Evolutionary conservation across 2,329 filamentous ascomycete species (phyloP).

Genomic region (Neospermospora avenae): DNA sequence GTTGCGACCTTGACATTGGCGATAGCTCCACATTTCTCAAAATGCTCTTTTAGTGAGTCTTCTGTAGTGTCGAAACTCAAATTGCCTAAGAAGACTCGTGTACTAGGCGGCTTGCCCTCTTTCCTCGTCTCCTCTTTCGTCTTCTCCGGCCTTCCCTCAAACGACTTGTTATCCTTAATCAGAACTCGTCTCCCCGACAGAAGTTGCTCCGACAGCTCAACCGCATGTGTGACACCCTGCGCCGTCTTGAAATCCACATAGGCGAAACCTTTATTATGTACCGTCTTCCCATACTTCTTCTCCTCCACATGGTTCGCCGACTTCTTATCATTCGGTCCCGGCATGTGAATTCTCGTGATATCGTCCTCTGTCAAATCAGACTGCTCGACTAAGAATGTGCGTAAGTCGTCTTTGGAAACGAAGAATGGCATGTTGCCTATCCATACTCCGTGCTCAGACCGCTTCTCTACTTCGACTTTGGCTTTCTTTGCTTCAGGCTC

Average conservation of each 20-base stretch:
- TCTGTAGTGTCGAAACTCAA: conserved; percentile 78
- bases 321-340: conserved; percentile 46
- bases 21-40: conserved; percentile 79
- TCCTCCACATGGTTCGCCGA: conserved; percentile 34
- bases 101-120: conserved; percentile 65
- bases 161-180: conserved; percentile 90
- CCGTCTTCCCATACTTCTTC: conserved; percentile 30
- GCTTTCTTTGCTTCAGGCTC: conserved; percentile 39
- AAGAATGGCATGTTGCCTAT: conserved; percentile 93
- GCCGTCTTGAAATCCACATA: conserved; percentile 84
- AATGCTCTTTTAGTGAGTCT: conserved; percentile 77
- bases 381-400: conserved; percentile 73
- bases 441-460: conserved; percentile 86
- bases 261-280: conserved; percentile 83
- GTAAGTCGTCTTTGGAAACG: conserved; percentile 69
- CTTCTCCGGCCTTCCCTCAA: conserved; percentile 82
- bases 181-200: conserved; percentile 74
- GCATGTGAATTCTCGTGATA: conserved; percentile 70
- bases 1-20: conserved; percentile 85
- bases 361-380: conserved; percentile 64
- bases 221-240: conserved; percentile 66
- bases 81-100: conserved; percentile 86
- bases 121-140: conserved; percentile 36
- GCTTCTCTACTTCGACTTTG: conserved; percentile 46
- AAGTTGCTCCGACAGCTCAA: conserved; percentile 82